phyloP scores from a whole-genome alignment of 148 eudicot genomes.

The Persicaria maculosa region DNA sequence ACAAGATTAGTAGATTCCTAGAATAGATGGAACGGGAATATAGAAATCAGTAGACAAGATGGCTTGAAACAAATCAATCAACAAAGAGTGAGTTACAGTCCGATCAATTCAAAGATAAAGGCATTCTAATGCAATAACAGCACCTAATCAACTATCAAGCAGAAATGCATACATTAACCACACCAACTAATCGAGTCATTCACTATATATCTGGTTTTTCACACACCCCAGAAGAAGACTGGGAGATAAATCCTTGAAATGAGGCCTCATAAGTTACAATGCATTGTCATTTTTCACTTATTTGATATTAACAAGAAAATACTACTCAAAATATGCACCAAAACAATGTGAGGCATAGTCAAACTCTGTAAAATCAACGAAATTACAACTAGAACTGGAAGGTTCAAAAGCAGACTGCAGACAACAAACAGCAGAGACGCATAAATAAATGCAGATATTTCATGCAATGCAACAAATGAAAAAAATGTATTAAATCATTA shows the following conservation, averaged over 20 bases:
- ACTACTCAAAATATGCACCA: neutral
- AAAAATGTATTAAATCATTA: neutral
- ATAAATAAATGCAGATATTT: neutral
- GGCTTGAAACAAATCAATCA: neutral
- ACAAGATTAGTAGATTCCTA: too few relatives aligned
- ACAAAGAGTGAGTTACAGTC: neutral
- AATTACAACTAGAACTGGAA: neutral
- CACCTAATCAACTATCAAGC: too few relatives aligned
- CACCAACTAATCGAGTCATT: too few relatives aligned
- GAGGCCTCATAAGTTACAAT: too few relatives aligned
- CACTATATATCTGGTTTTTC: too few relatives aligned
- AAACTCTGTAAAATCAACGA: neutral
- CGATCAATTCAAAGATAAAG: neutral
- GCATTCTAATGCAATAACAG: neutral
- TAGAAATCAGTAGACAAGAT: neutral
- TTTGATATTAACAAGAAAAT: neutral
- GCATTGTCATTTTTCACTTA: neutral
- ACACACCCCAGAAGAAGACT: too few relatives aligned
- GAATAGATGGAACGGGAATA: too few relatives aligned
- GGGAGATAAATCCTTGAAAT: too few relatives aligned
- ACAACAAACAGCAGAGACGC: neutral
- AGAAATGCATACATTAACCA: too few relatives aligned
- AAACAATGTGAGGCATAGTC: neutral
- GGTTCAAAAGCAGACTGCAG: neutral
- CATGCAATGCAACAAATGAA: neutral